Evolutionary conservation across 2,329 filamentous ascomycete species (phyloP).

Genomic region (Acrodontium crateriforme): DNA sequence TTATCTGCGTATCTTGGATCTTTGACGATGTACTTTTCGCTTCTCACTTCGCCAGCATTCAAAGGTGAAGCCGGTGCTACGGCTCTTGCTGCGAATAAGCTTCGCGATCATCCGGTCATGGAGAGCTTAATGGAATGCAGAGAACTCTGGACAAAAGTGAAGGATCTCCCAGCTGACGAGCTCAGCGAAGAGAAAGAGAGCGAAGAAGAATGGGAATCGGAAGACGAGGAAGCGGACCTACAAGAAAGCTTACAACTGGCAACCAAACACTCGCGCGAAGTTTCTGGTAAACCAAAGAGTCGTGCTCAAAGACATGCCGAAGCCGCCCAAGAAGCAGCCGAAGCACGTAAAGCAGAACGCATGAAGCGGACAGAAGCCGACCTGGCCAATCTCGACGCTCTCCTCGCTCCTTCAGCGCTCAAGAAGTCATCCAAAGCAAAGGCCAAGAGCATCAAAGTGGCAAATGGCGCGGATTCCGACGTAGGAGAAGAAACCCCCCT

Average conservation of each 20-base stretch:
- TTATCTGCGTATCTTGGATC: conserved; percentile 75
- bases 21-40: conserved; percentile 85
- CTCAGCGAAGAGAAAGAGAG: conserved; percentile 4
- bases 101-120: conserved; percentile 89
- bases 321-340: conserved; percentile 40
- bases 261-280: not conserved
- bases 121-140: conserved; percentile 66
- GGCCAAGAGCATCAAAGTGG: conserved; percentile 11
- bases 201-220: conserved; percentile 1
- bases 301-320: conserved; percentile 38
- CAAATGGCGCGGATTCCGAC: conserved; percentile 59
- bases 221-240: conserved; percentile 1
- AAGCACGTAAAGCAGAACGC: conserved; percentile 39
- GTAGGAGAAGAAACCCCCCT: conserved; percentile 82
- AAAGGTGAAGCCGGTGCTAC: conserved; percentile 36
- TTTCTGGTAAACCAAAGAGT: conserved; percentile 26
- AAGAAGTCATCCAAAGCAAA: conserved; percentile 7
- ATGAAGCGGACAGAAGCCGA: conserved; percentile 50
- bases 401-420: conserved; percentile 34
- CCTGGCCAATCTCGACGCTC: conserved; percentile 55
- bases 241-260: not conserved
- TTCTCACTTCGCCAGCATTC: conserved; percentile 68
- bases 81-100: conserved; percentile 58
- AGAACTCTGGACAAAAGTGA: conserved; percentile 63
- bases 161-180: conserved; percentile 37